Evolutionary conservation across 495 filamentous ascomycete genomes (phyloP).

Genomic region (Entonaema liquescens): DNA sequence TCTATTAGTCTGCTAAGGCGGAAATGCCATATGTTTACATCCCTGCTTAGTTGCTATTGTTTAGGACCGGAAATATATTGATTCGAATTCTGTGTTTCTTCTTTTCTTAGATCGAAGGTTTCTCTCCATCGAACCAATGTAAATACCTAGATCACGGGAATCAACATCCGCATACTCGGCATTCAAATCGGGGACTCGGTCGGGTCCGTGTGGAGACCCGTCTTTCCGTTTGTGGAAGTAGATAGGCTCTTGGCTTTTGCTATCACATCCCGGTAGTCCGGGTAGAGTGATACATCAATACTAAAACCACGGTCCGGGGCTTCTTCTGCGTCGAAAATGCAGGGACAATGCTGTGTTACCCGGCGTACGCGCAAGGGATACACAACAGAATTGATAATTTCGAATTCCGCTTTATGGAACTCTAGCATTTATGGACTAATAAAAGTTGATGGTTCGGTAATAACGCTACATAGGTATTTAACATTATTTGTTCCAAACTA

Average conservation of each 20-base stretch:
- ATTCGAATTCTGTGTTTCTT: too few relatives aligned
- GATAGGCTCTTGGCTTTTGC: not conserved
- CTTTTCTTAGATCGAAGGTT: too few relatives aligned
- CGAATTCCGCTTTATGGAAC: not conserved
- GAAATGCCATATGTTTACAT: not conserved
- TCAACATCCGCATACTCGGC: not conserved
- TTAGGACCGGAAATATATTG: not conserved
- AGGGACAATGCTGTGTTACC: not conserved
- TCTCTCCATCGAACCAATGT: too few relatives aligned
- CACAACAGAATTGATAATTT: not conserved
- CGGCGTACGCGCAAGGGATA: not conserved
- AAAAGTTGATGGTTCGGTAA: not conserved
- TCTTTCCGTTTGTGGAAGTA: not conserved
- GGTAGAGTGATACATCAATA: not conserved
- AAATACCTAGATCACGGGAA: not conserved
- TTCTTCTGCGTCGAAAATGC: not conserved
- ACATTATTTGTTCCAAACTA: not conserved
- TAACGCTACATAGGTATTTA: too few relatives aligned
- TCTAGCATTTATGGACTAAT: too few relatives aligned
- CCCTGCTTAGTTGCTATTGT: too few relatives aligned
- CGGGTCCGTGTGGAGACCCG: not conserved
- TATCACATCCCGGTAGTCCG: not conserved
- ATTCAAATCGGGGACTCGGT: not conserved
- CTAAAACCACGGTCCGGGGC: not conserved
- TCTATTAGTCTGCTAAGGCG: not conserved